phyloP scores from a whole-genome alignment of 1,139 yeast species.

The Candida sp. region DNA sequence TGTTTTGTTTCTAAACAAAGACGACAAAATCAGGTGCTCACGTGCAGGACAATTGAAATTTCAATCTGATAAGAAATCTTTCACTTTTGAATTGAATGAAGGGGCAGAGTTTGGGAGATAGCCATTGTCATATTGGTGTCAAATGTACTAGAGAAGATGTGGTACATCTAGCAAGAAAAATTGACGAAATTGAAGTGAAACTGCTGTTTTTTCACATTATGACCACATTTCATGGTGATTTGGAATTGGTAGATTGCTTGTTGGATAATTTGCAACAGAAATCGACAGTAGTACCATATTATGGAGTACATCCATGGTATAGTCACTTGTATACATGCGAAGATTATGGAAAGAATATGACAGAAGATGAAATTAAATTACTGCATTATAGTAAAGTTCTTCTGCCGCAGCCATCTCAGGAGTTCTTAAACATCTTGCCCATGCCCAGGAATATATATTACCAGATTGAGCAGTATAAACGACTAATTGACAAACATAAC shows the following conservation, averaged over 20 bases:
- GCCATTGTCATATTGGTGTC: conserved; percentile 19
- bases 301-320: conserved; percentile 94
- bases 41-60: neutral
- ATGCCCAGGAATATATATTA: conserved; percentile 48
- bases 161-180: conserved; percentile 7
- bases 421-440: conserved; percentile 53
- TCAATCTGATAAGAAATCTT: neutral
- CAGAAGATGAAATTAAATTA: conserved; percentile 17
- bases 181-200: conserved; percentile 7
- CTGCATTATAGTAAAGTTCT: conserved; percentile 58
- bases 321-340: conserved; percentile 52
- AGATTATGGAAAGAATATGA: conserved; percentile 2
- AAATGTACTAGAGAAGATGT: conserved; percentile 10
- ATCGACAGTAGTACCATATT: conserved; percentile 49
- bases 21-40: neutral
- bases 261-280: conserved; percentile 19
- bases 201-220: conserved; percentile 32
- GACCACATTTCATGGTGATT: conserved; percentile 58
- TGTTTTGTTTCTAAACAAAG: neutral
- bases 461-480: conserved; percentile 29
- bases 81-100: neutral
- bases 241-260: conserved; percentile 29
- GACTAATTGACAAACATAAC: conserved; percentile 18
- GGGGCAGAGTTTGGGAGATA: conserved; percentile 9
- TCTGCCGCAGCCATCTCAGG: conserved; percentile 35